Evolutionary conservation across 2,329 filamentous ascomycete species (phyloP).

Genomic region (Trichoderma gracile): DNA sequence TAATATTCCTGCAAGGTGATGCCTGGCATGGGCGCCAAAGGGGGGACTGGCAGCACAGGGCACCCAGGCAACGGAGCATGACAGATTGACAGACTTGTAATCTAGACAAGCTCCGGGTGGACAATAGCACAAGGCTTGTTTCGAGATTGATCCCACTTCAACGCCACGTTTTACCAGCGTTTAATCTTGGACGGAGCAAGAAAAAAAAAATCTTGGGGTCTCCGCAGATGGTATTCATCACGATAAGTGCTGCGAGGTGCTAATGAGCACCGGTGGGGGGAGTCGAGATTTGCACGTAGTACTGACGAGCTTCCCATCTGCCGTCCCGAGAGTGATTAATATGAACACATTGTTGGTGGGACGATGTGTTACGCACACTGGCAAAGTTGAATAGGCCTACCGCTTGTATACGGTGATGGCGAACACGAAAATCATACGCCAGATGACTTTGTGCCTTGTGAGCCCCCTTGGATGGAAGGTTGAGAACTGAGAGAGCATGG

Average conservation of each 20-base stretch:
- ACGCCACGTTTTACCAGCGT: background rate
- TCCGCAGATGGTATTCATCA: slow-evolving; percentile 3
- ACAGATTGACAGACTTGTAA: background rate
- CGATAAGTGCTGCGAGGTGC: background rate
- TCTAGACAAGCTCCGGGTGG: background rate
- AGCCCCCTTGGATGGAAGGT: background rate
- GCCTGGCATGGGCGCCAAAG: background rate
- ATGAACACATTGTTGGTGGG: background rate
- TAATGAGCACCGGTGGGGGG: too few species aligned
- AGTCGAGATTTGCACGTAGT: background rate
- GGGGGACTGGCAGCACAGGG: background rate
- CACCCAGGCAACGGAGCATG: background rate
- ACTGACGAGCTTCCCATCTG: background rate
- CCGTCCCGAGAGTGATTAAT: background rate
- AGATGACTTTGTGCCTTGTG: background rate
- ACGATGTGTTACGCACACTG: background rate
- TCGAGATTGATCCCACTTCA: background rate
- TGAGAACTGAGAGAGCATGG: background rate
- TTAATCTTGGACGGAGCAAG: background rate
- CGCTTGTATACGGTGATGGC: background rate
- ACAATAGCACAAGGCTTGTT: background rate
- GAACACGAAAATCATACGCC: background rate
- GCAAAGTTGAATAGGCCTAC: background rate
- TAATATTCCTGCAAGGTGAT: background rate
- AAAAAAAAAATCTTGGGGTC: background rate